Evolutionary conservation across 345 rosid species (phyloP), one percentile per base, ranked within the genome.

Genomic region (Sisymbrium altissimum): DNA sequence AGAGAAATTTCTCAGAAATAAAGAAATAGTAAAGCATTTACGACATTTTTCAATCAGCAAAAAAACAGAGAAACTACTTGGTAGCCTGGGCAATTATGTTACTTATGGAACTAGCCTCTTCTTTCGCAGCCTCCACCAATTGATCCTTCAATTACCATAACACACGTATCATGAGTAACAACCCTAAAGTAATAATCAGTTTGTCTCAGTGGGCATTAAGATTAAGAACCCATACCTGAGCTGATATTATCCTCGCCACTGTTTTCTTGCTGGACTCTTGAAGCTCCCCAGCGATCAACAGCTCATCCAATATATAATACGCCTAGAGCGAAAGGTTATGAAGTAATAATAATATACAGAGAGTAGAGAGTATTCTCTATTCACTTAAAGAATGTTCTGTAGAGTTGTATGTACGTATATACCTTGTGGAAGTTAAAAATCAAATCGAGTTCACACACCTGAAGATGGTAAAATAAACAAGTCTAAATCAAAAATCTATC

Each of bases 241-340:
- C 97, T 72, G 92, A 87, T 63, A 95, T 87, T 55, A 90, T 76
- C 80, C 92, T 85, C 14, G 98, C 96, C 33, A 90, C 86, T 21
- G 92, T 92, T 76, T 95, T 95, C 85, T 95, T 95, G 89, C 99
- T 95, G 0, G 98, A 74, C 76, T 95, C 99, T 83, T 95, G 99
- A 73, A 95, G 97, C 75, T 95, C 98, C 3, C 99, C 99, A 8
- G 98, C 99, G 55, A 95, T 86, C 82, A 95, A 73, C 64, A 95
- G 79, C 81, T 95, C 99, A 78, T 92, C 98, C 88, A 95, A 66
- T 83, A 92, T 82, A 70, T 95, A 90, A 72, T 92, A 92, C 58
- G 98, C 99, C 99, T 95, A 56, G 15, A 74, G 57, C 69, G 50
- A n/a, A 29, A 49, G 30, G 10, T 23, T 2, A 12, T 2, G 15